A percentile compares a stretch with the other conserved stretches of the same genome.
These are phyloP conservation scores for Exserohilum turcica DNA, from an alignment of 2,329 filamentous ascomycete genomes.

Conservation along the genomic window DNA sequence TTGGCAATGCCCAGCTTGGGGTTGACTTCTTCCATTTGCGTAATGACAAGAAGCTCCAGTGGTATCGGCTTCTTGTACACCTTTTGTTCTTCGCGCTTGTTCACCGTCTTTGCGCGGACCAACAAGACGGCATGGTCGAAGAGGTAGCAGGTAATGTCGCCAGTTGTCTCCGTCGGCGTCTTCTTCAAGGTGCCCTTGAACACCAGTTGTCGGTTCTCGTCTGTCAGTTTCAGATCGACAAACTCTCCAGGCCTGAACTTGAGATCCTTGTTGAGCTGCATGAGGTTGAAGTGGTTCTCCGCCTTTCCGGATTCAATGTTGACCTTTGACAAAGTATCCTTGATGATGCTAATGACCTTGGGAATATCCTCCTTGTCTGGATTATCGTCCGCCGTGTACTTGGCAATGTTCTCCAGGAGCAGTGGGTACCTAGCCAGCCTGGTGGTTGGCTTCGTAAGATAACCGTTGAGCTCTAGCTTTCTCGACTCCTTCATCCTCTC, in stretches of 20 bases:
- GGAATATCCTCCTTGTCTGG: conserved; percentile 92
- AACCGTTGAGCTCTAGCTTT: conserved; percentile 96
- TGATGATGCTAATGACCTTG: conserved; percentile 83
- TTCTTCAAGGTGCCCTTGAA: conserved; percentile 97
- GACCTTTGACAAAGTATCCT: conserved; percentile 83
- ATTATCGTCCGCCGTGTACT: conserved; percentile 87
- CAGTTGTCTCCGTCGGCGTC: conserved; percentile 75
- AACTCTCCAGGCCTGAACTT: conserved; percentile 88
- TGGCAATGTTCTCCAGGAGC: conserved; percentile 86
- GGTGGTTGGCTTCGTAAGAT: conserved; percentile 96
- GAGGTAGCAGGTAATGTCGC: conserved; percentile 91
- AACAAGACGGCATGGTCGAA: conserved; percentile 95
- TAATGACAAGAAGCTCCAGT: conserved; percentile 87
- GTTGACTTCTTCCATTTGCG: conserved; percentile 96
- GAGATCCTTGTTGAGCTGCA: conserved; percentile 87
- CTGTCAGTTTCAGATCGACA: conserved; percentile 91
- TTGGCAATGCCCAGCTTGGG: conserved; percentile 80
- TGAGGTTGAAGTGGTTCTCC: conserved; percentile 95
- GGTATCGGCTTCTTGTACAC: conserved; percentile 96
- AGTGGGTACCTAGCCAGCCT: conserved; percentile 92
- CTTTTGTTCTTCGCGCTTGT: conserved; percentile 92
- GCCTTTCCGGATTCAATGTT: conserved; percentile 96
- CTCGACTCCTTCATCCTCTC: conserved; percentile 94
- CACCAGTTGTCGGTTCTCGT: conserved; percentile 88
- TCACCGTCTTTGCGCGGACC: conserved; percentile 86